Evolutionary conservation across 2,329 filamentous ascomycete species (phyloP).

Genomic region (Chaetomiaceae sp.): DNA sequence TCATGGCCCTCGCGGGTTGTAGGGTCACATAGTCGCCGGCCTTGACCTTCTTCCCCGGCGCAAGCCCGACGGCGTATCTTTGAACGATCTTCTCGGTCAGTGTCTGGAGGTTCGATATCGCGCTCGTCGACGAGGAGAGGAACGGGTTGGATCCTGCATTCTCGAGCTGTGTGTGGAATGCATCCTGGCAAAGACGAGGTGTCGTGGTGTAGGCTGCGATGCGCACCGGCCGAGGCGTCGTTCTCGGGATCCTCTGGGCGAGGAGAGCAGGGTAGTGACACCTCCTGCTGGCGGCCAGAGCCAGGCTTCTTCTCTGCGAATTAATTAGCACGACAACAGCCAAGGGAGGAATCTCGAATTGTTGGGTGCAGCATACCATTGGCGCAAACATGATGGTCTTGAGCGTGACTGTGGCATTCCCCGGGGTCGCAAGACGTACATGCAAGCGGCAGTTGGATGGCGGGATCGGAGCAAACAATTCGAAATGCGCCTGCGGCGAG

Average conservation of each 20-base stretch:
- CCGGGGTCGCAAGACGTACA: background rate
- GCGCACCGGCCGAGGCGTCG: conserved; percentile 10
- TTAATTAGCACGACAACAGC: background rate
- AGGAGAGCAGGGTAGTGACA: conserved; percentile 18
- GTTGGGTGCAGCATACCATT: conserved; percentile 21
- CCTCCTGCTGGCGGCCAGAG: conserved; percentile 27
- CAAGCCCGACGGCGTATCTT: conserved; percentile 68
- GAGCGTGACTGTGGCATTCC: conserved; percentile 11
- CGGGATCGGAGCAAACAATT: conserved; percentile 16
- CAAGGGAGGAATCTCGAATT: background rate
- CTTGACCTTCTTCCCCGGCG: conserved; percentile 69
- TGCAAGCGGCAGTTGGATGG: background rate
- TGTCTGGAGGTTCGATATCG: conserved; percentile 57
- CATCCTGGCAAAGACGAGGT: conserved; percentile 40
- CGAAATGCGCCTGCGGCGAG: conserved; percentile 14
- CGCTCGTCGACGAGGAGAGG: conserved; percentile 45
- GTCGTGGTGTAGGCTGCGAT: conserved; percentile 23
- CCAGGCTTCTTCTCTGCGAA: conserved; percentile 30
- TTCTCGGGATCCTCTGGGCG: conserved; percentile 10
- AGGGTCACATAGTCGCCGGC: conserved; percentile 82
- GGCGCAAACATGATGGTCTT: conserved; percentile 22
- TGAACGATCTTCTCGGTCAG: conserved; percentile 93
- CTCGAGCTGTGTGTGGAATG: conserved; percentile 62
- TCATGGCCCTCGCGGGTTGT: conserved; percentile 74
- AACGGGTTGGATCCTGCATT: conserved; percentile 49